Base-by-base conservation (phyloP, 2,329 filamentous ascomycete genomes). In the Paraphaeosphaeria sporulosa region DNA sequence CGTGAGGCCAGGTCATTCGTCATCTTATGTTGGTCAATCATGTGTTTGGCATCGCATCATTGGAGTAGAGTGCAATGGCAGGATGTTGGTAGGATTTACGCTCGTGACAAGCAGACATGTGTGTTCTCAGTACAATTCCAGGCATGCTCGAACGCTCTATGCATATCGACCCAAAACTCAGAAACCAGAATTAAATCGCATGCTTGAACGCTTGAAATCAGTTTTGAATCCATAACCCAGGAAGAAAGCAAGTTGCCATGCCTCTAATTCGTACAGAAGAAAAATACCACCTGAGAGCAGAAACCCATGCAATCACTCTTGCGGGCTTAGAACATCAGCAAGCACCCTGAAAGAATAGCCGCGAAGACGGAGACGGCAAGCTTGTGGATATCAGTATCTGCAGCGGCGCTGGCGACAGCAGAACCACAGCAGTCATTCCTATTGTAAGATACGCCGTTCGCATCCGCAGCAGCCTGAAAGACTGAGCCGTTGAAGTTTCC, bases 371-470 rank as follows among this genome's bases (percentile, higher is more conserved):
- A 44, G 19, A 44, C 7, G 8, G 27, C 27, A 7, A 54, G 12
- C 25, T 44, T 43, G 25, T 42, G 21, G 7, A 10, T 40, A 8
- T 42, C 21, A 19, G 15, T 3, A 15, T 40, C 12, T 6, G 10
- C 13, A 27, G 49, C 34, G 21, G 38, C 47, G 30, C 38, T 48
- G 15, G 34, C 44, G 27, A 46, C 36, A 6, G 36, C 4, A 10
- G 55, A 43, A 8, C 71, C 70, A 50, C 73, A 76, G 52, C 71
- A 75, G 3, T 62, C 60, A 1, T 57, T 47, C 8, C 61, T 59
- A 13, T 70, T 59, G 30, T 71, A 76, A 3, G 61, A 51, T 0
- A 74, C 71, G 30, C 63, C 63, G 19, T 94, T 94, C 68, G 87
- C 85, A 0, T 38, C 61, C 9, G 76, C 75, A 3, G 75, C 75